phyloP scores from a whole-genome alignment of 768 basidiomycete species.

The Phylloporus arenicola region DNA sequence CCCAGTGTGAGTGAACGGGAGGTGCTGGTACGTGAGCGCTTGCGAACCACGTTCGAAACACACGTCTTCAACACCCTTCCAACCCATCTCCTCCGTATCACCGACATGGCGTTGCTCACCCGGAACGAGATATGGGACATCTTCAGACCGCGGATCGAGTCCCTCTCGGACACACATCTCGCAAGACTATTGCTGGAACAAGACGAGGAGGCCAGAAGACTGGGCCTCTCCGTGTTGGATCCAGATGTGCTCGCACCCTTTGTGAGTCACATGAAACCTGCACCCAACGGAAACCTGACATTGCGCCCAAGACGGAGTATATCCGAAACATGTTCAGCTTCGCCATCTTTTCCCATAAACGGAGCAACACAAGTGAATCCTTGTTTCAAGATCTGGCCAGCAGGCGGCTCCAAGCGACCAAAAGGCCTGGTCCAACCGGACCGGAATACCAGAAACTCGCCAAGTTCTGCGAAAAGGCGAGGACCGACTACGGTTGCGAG shows the following conservation, averaged over 20 bases:
- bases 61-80: constrained; percentile 24
- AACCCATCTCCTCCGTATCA: constrained; percentile 19
- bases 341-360: constrained; percentile 25
- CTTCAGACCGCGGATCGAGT: constrained; percentile 17
- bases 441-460: constrained; percentile 23
- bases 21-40: constrained; percentile 16
- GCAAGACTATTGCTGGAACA: constrained; percentile 21
- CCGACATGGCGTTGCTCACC: constrained; percentile 18
- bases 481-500: constrained; percentile 20
- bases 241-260: constrained; percentile 18
- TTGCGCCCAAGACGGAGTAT: constrained; percentile 11
- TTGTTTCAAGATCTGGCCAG: constrained; percentile 19
- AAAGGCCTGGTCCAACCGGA: constrained; percentile 12
- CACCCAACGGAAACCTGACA: background rate
- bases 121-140: constrained; percentile 19
- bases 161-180: constrained; percentile 19
- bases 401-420: constrained; percentile 11
- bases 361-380: constrained; percentile 18
- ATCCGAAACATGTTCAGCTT: constrained; percentile 19
- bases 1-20: constrained; percentile 20
- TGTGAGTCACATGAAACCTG: constrained; percentile 5
- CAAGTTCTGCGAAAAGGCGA: constrained; percentile 25
- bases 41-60: constrained; percentile 19
- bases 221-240: constrained; percentile 18
- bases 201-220: constrained; percentile 19